These are phyloP conservation scores for Fusarium succisae DNA, from an alignment of 2,329 filamentous ascomycete species.

Conservation along the genomic window DNA sequence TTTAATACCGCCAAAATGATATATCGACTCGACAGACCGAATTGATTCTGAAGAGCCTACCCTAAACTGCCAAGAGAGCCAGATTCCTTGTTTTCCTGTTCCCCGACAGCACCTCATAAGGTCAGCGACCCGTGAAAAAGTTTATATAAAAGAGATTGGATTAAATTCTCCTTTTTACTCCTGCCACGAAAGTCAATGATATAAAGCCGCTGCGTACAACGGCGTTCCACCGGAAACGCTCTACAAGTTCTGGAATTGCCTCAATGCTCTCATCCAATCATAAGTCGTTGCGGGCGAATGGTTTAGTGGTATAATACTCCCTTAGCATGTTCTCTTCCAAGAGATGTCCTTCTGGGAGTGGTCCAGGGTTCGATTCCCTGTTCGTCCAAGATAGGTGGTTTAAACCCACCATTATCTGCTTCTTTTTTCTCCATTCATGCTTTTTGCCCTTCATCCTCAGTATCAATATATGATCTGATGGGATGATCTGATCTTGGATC, in stretches of 20 bases:
- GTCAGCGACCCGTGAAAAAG: fast-evolving
- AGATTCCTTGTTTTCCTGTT: too few species aligned
- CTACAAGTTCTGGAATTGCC: fast-evolving
- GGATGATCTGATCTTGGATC: not conserved
- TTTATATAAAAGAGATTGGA: fast-evolving
- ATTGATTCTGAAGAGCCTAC: not conserved
- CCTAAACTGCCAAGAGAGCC: not conserved
- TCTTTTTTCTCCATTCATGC: not conserved
- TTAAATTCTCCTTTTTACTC: fast-evolving
- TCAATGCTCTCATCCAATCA: not conserved
- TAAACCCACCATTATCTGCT: slow-evolving; percentile 6
- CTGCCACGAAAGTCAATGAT: fast-evolving
- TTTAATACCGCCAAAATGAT: slow-evolving; percentile 18
- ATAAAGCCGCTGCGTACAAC: fast-evolving
- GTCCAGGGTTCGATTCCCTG: slow-evolving; percentile 35
- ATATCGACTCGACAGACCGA: not conserved
- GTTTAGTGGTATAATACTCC: slow-evolving; percentile 32
- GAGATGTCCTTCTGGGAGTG: slow-evolving; percentile 15
- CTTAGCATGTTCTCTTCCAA: slow-evolving; percentile 7
- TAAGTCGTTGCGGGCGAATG: slow-evolving; percentile 4
- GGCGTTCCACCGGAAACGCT: fast-evolving
- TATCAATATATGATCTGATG: not conserved
- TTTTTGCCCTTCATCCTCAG: not conserved
- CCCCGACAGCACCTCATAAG: too few species aligned
- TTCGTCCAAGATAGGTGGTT: slow-evolving; percentile 25